Evolutionary conservation across 2,329 filamentous ascomycete species (phyloP), one percentile per base, ranked within the genome.

Genomic region (Beauveria rudraprayagi): DNA sequence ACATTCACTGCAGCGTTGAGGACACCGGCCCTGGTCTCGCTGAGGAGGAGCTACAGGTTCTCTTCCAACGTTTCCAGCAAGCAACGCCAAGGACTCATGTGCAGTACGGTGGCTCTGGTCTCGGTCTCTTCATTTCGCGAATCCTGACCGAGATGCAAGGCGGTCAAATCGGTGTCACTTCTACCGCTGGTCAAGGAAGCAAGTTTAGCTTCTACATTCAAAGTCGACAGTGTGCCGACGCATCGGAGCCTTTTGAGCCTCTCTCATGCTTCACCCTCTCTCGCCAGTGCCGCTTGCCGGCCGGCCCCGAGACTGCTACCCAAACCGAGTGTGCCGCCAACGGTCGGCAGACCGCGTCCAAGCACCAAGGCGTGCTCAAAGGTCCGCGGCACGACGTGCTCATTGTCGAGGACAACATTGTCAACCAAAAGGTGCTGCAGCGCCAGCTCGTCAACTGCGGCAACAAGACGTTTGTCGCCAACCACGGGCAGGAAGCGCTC

Each of bases 121-220:
- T 90, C 0, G 87, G 87, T 0, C 76, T 92, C 1, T 92, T 91
- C 74, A 92, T 92, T 69, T 90, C 86, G 5, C 81, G 88, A 43
- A 88, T 89, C 66, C 75, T 92, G 54, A 89, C 87, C 1, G 88
- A 92, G 69, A 75, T 92, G 55, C 89, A 92, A 73, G 89, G 89
- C 16, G 89, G 89, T 2, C 87, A 91, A 69, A 90, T 92, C 60
- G 88, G 88, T 8, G 88, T 92, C 3, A 79, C 81, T 1, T 90
- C 87, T 0, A 76, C 83, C 63, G 81, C 84, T 61, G 88, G 86
- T 14, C 78, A 83, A 43, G 89, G 89, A 44, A 90, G 86, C 71
- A 90, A 84, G 0, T 92, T 92, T 71, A 87, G 84, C 30, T 92
- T 92, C 70, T 92, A 90, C 69, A 81, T 92, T 70, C 87, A 86